These are phyloP conservation scores for Bretschneidera sinensis DNA, from an alignment of 345 rosid species.

Conservation along the genomic window DNA sequence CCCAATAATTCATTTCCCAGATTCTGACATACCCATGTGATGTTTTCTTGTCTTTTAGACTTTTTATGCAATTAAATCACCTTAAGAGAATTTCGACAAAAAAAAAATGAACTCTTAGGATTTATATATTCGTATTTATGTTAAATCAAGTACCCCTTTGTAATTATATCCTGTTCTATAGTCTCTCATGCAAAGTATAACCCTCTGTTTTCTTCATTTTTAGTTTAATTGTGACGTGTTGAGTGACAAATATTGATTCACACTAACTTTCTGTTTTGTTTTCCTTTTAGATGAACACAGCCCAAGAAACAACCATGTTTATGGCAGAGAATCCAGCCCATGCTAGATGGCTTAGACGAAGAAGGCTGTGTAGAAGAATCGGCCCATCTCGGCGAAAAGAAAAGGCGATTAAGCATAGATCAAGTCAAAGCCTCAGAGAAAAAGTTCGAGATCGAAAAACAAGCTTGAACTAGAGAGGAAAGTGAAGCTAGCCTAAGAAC, in stretches of 20 bases:
- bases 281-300: constrained; percentile 54
- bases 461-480: constrained; percentile 87
- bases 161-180: neutral
- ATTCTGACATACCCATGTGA: constrained; percentile 19
- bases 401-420: constrained; percentile 62
- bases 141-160: no score
- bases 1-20: constrained; percentile 5
- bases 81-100: neutral
- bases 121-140: neutral
- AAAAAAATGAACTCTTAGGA: neutral
- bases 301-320: constrained; percentile 48
- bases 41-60: constrained; percentile 5
- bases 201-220: neutral
- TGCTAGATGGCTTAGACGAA: constrained; percentile 79
- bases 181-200: neutral
- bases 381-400: constrained; percentile 67
- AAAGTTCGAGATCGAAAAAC: constrained; percentile 76
- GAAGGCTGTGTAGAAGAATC: constrained; percentile 71
- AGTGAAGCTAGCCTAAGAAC: constrained; percentile 74
- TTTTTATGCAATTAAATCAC: neutral
- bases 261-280: constrained; percentile 11
- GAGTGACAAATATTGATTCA: no score
- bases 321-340: constrained; percentile 60
- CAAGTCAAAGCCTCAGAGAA: constrained; percentile 87
- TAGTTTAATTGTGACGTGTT: no score